A percentile compares a stretch with the other conserved stretches of the same genome.
Evolutionary conservation across 257 asterid genomes (phyloP).

Genomic region (Przewalskia tangutica): DNA sequence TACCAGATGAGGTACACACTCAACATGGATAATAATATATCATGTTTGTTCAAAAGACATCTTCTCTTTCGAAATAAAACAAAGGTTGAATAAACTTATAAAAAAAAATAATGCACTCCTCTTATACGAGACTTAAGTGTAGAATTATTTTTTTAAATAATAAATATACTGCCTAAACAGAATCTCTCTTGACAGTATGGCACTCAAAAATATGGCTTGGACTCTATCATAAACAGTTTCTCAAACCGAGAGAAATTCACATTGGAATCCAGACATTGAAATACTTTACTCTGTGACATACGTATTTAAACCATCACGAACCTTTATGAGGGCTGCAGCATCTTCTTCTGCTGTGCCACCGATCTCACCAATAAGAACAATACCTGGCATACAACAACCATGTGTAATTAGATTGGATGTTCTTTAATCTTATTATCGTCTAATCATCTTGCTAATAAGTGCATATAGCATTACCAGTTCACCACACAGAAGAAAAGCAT

Average conservation of each 20-base stretch:
- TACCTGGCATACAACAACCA: slow-evolving; percentile 42
- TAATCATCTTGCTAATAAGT: neutral
- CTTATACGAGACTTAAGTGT: neutral
- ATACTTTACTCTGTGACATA: neutral
- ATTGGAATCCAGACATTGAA: neutral
- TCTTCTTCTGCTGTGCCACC: slow-evolving; percentile 99
- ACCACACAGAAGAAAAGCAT: neutral
- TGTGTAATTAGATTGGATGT: neutral
- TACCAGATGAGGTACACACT: neutral
- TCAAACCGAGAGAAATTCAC: neutral
- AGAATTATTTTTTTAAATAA: neutral
- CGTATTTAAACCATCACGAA: slow-evolving; percentile 6
- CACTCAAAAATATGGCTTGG: neutral
- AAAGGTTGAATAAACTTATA: neutral
- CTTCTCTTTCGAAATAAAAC: neutral
- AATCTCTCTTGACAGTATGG: neutral
- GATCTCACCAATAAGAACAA: slow-evolving; percentile 92
- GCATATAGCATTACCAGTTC: neutral
- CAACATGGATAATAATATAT: neutral
- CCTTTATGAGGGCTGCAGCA: slow-evolving; percentile 96
- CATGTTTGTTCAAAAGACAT: neutral
- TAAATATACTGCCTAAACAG: neutral
- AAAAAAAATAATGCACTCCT: neutral
- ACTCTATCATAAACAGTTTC: neutral
- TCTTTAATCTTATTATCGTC: neutral